These are phyloP conservation scores for Fusarium solani-melongenae DNA, from an alignment of 2,329 filamentous ascomycete species.

Conservation along the genomic window DNA sequence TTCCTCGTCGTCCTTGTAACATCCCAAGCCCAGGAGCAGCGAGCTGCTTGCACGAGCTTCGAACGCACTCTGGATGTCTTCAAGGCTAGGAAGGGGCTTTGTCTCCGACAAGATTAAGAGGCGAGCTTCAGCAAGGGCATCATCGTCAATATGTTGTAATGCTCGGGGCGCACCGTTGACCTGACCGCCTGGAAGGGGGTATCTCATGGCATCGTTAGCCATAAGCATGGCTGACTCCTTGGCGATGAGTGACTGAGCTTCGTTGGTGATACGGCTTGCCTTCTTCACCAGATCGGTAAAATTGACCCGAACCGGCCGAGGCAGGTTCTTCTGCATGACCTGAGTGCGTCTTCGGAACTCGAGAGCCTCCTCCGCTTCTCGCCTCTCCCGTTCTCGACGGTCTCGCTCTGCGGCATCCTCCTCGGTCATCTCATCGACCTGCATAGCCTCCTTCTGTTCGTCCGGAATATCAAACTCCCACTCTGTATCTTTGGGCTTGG, in stretches of 20 bases:
- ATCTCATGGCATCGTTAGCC: constrained; percentile 82
- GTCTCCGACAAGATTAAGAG: constrained; percentile 80
- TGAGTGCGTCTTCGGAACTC: constrained; percentile 89
- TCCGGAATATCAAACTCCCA: constrained; percentile 95
- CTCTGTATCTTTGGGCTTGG: constrained; percentile 91
- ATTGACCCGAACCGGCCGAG: constrained; percentile 80
- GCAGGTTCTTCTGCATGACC: constrained; percentile 87
- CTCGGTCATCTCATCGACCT: constrained; percentile 61
- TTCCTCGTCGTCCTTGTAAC: constrained; percentile 82
- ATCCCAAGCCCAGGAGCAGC: constrained; percentile 81
- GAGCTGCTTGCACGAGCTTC: constrained; percentile 63
- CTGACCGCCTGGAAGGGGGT: constrained; percentile 74
- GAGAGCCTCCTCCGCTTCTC: constrained; percentile 77
- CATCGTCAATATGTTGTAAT: constrained; percentile 75
- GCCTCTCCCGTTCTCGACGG: constrained; percentile 77
- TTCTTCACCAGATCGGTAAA: constrained; percentile 73
- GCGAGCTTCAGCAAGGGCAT: constrained; percentile 77
- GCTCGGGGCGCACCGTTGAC: constrained; percentile 70
- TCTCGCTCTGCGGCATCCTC: constrained; percentile 79
- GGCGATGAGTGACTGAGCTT: constrained; percentile 76
- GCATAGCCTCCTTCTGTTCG: constrained; percentile 72
- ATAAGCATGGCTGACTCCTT: constrained; percentile 83
- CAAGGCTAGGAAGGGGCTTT: constrained; percentile 59
- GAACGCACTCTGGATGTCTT: constrained; percentile 66
- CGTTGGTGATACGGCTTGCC: constrained; percentile 70